A percentile compares a stretch with the other conserved stretches of the same genome.
Evolutionary conservation across 2,329 filamentous ascomycete species (phyloP).

Genomic region (Colletotrichum limetticola): DNA sequence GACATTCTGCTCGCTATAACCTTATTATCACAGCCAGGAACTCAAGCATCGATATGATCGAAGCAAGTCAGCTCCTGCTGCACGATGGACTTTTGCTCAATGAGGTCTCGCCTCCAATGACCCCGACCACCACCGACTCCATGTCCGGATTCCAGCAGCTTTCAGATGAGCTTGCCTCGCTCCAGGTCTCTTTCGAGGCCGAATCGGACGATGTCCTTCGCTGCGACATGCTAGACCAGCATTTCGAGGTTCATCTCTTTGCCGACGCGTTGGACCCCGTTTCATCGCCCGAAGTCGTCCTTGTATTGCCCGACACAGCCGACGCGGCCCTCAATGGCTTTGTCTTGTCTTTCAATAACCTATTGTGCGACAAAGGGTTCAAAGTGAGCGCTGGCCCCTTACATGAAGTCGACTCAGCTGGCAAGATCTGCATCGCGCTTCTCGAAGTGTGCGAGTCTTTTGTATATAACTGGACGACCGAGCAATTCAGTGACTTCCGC

Average conservation of each 20-base stretch:
- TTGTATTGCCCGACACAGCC: constrained; percentile 15
- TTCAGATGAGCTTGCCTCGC: neutral
- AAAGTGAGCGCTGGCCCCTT: neutral
- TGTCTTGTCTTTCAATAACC: neutral
- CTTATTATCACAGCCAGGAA: constrained; percentile 43
- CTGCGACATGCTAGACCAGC: constrained; percentile 14
- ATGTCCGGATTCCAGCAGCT: neutral
- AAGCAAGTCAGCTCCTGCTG: constrained; percentile 40
- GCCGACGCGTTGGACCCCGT: neutral
- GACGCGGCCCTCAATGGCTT: neutral
- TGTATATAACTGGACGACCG: constrained; percentile 52
- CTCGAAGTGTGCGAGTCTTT: constrained; percentile 51
- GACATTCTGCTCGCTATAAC: constrained; percentile 44
- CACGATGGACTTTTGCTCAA: constrained; percentile 43
- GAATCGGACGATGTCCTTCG: neutral
- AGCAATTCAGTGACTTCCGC: constrained; percentile 54
- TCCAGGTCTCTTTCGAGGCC: neutral
- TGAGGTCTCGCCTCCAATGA: constrained; percentile 12
- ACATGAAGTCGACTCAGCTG: constrained; percentile 32
- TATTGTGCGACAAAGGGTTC: constrained; percentile 10
- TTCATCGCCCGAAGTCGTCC: neutral
- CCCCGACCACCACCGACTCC: constrained; percentile 4
- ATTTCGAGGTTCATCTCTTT: constrained; percentile 17
- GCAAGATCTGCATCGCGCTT: constrained; percentile 55
- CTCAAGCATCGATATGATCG: constrained; percentile 26